Conservation (phyloP, 2,329 filamentous ascomycete genomes). For the Penicillium corylophilum region DNA sequence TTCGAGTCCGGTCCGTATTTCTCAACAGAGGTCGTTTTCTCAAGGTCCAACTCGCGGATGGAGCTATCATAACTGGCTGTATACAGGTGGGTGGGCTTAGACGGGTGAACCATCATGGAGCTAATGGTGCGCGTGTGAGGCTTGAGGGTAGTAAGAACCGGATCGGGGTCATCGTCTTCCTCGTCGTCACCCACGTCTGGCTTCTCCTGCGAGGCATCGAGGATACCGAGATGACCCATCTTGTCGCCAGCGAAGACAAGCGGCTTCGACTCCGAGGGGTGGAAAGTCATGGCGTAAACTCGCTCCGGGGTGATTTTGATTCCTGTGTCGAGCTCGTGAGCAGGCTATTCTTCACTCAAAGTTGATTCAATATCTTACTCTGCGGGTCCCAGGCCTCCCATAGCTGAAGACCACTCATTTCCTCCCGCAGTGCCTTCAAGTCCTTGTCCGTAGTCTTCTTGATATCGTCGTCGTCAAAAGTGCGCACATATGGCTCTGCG, state of each 20-base stretch:
- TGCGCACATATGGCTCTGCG: conserved; percentile 77
- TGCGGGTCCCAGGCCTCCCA: conserved; percentile 84
- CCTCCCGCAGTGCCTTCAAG: conserved; percentile 69
- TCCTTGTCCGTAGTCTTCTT: conserved; percentile 75
- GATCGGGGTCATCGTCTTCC: conserved; percentile 65
- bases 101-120: conserved; percentile 73
- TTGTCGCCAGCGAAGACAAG: conserved; percentile 94
- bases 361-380: conserved; percentile 49
- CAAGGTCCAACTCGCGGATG: conserved; percentile 80
- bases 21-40: conserved; percentile 75
- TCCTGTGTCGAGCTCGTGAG: conserved; percentile 48
- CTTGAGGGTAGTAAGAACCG: conserved; percentile 85
- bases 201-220: conserved; percentile 65
- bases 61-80: conserved; percentile 92
- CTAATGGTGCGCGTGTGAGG: conserved; percentile 86
- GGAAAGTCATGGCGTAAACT: conserved; percentile 83
- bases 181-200: conserved; percentile 59
- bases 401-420: conserved; percentile 73
- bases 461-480: conserved; percentile 81
- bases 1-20: conserved; percentile 72
- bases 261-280: conserved; percentile 81
- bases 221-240: conserved; percentile 82
- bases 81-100: conserved; percentile 72
- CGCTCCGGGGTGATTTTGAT: conserved; percentile 90
- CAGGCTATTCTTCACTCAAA: background rate